A percentile compares a stretch with the other conserved stretches of the same genome.
phyloP scores from a whole-genome alignment of 2,329 filamentous ascomycete species.

The Exserohilum rostratum region DNA sequence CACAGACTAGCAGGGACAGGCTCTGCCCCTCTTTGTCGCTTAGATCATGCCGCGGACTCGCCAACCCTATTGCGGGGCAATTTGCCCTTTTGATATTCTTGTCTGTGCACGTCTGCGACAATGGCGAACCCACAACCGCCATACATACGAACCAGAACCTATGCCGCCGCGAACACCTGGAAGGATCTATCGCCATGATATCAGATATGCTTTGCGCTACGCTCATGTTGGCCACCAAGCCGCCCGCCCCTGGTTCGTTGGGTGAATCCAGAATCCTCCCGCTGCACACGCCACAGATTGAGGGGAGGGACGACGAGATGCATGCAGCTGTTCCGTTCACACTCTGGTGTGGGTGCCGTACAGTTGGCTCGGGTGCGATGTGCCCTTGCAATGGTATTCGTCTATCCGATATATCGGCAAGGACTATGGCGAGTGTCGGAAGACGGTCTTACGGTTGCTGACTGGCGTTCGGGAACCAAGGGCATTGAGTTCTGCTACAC shows the following conservation, averaged over 20 bases:
- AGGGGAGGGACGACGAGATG: background rate
- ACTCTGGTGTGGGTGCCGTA: background rate
- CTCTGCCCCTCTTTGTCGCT: slow-evolving; percentile 19
- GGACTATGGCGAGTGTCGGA: background rate
- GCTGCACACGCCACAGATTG: slow-evolving; percentile 21
- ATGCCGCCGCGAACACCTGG: background rate
- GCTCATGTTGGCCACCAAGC: slow-evolving; percentile 6
- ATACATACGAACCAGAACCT: background rate
- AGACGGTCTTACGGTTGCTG: background rate
- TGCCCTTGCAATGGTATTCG: background rate
- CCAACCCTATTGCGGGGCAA: slow-evolving; percentile 4
- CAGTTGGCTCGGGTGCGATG: background rate
- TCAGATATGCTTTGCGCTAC: background rate
- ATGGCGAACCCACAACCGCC: background rate
- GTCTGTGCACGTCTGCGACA: background rate
- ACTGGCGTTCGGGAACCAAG: background rate
- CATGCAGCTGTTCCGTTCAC: slow-evolving; percentile 2
- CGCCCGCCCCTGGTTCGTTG: slow-evolving; percentile 16
- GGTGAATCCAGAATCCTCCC: slow-evolving; percentile 18
- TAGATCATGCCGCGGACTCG: background rate
- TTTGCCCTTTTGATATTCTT: background rate
- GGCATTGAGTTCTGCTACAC: background rate
- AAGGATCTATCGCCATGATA: background rate
- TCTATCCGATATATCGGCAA: background rate
- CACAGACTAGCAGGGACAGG: background rate